Conservation (phyloP, 148 eudicot species). For the Pharnaceum exiguum region DNA sequence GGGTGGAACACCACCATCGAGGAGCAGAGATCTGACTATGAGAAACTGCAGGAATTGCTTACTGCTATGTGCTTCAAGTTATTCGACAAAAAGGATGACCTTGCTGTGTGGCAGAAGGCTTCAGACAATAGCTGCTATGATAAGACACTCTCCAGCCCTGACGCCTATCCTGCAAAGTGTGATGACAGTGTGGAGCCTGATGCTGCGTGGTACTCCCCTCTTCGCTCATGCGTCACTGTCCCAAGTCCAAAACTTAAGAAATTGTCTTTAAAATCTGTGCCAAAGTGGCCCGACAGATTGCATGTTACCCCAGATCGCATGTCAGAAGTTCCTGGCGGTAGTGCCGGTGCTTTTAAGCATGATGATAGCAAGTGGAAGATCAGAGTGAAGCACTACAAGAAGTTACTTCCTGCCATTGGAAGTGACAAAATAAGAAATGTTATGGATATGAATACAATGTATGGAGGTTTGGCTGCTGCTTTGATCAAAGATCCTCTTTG, state of each 20-base stretch:
- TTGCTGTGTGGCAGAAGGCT: constrained; percentile 87
- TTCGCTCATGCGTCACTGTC: constrained; percentile 71
- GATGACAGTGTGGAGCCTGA: constrained; percentile 91
- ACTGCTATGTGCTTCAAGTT: constrained; percentile 78
- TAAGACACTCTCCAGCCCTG: constrained; percentile 48
- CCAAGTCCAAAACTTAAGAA: constrained; percentile 56
- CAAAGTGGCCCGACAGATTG: constrained; percentile 82
- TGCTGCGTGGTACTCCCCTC: constrained; percentile 96
- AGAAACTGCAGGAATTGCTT: constrained; percentile 60
- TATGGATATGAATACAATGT: constrained; percentile 93
- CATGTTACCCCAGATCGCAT: constrained; percentile 65
- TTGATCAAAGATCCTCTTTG: constrained; percentile 67
- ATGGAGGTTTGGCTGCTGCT: constrained; percentile 89
- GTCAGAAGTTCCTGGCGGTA: constrained; percentile 53
- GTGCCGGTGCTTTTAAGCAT: constrained; percentile 52
- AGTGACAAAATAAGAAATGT: constrained; percentile 81
- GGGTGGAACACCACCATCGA: constrained; percentile 92
- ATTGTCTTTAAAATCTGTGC: constrained; percentile 36
- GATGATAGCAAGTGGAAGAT: constrained; percentile 72
- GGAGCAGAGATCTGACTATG: constrained; percentile 65
- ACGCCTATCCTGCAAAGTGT: constrained; percentile 73
- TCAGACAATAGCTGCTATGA: constrained; percentile 57
- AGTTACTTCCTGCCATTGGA: constrained; percentile 65
- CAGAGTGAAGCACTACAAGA: constrained; percentile 78
- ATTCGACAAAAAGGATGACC: constrained; percentile 68